These are phyloP conservation scores for Trichoderma parareesei DNA, from an alignment of 495 filamentous ascomycete species.

Conservation along the genomic window DNA sequence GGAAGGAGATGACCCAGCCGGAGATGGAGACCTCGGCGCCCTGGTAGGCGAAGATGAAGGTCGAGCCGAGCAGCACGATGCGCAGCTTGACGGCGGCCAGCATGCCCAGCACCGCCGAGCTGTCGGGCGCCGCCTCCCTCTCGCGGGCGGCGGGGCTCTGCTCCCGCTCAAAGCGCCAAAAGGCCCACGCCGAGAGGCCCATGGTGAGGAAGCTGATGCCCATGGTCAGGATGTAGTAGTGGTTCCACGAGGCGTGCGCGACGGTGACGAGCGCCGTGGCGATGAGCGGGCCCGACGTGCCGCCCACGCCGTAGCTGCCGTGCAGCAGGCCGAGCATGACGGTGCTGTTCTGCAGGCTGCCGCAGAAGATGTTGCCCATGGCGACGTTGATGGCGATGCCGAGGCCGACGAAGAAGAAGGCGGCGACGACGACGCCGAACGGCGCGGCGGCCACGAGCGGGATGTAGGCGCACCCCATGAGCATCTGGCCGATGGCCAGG, in stretches of 20 bases:
- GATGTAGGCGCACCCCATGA: constrained; percentile 46
- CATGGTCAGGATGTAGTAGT: constrained; percentile 53
- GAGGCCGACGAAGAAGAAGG: constrained; percentile 60
- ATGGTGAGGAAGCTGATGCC: constrained; percentile 42
- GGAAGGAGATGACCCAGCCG: constrained; percentile 75
- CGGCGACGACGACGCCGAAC: constrained; percentile 55
- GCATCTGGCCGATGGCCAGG: constrained; percentile 47
- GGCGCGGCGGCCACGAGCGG: constrained; percentile 59
- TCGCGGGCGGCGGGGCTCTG: constrained; percentile 22
- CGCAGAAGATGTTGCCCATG: constrained; percentile 67
- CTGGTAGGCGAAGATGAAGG: constrained; percentile 79
- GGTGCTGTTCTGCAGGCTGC: constrained; percentile 56
- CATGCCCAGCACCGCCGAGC: constrained; percentile 22
- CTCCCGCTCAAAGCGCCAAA: constrained; percentile 49
- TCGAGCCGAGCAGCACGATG: constrained; percentile 57
- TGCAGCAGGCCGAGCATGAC: constrained; percentile 56
- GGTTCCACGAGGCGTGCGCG: constrained; percentile 41
- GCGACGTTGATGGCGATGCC: constrained; percentile 61
- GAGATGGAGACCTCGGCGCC: constrained; percentile 71
- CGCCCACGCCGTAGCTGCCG: constrained; percentile 67
- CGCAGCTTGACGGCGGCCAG: constrained; percentile 42
- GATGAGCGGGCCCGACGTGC: constrained; percentile 58
- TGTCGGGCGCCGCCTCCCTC: constrained; percentile 4
- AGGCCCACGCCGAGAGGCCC: constrained; percentile 47
- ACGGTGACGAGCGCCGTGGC: constrained; percentile 55